These are phyloP conservation scores for Ustilago trichophora DNA, from an alignment of 1,284 basidiomycete species.

Conservation along the genomic window DNA sequence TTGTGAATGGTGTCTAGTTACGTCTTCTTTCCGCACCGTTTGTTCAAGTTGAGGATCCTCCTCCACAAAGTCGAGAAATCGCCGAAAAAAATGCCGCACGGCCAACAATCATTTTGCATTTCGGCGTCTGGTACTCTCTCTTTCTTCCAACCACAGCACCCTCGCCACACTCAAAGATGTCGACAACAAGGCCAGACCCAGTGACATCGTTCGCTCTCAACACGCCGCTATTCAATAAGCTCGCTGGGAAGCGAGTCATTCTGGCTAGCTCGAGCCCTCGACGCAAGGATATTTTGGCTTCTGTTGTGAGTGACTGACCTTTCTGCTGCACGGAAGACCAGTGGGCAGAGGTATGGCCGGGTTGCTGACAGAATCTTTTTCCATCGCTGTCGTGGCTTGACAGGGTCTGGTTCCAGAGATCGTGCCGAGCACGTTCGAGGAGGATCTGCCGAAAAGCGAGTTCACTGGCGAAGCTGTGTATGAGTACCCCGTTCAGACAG, in stretches of 20 bases:
- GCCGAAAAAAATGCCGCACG: too few species aligned
- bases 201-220: slow-evolving; percentile 50
- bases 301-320: slow-evolving; percentile 39
- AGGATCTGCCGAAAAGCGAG: slow-evolving; percentile 77
- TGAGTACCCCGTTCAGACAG: slow-evolving; percentile 93
- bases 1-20: too few species aligned
- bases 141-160: background rate
- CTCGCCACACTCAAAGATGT: slow-evolving; percentile 5
- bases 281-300: slow-evolving; percentile 57
- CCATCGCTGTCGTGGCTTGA: background rate
- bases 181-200: slow-evolving; percentile 23
- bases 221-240: slow-evolving; percentile 57
- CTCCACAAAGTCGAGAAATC: too few species aligned
- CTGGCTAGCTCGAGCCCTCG: slow-evolving; percentile 59
- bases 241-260: slow-evolving; percentile 57
- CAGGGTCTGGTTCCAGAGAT: slow-evolving; percentile 87
- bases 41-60: too few species aligned
- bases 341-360: background rate
- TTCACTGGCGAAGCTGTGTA: slow-evolving; percentile 77
- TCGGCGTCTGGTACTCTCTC: too few species aligned
- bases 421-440: slow-evolving; percentile 85
- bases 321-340: too few species aligned
- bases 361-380: background rate
- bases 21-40: too few species aligned
- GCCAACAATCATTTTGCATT: too few species aligned